Evolutionary conservation across 2,329 filamentous ascomycete species (phyloP).

Genomic region (Orbilia oligospora): DNA sequence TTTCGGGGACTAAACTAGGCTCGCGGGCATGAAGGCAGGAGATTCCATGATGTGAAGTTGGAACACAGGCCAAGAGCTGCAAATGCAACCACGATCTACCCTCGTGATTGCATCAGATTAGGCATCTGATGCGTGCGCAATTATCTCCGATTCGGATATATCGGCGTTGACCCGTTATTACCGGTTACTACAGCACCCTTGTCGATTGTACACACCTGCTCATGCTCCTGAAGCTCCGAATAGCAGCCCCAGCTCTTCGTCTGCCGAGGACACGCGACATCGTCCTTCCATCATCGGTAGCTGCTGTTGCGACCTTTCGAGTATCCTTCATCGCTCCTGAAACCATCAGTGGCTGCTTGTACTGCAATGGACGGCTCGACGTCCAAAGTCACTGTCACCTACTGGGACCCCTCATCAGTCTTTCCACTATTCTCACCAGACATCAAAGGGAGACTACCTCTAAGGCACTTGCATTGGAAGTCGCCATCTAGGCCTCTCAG

Average conservation of each 20-base stretch:
- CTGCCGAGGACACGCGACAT: constrained; percentile 36
- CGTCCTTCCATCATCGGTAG: constrained; percentile 1
- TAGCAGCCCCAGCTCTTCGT: constrained; percentile 38
- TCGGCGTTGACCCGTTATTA: constrained; percentile 1
- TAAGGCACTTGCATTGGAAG: constrained; percentile 97
- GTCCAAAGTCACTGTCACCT: constrained; percentile 75
- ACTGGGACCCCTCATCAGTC: constrained; percentile 91
- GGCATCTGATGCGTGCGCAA: constrained; percentile 15
- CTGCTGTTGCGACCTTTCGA: constrained; percentile 8
- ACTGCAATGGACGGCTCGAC: constrained; percentile 53
- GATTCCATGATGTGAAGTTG: not conserved
- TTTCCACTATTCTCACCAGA: constrained; percentile 86
- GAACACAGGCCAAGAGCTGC: constrained; percentile 1
- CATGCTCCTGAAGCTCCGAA: constrained; percentile 27
- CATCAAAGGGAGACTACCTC: constrained; percentile 82
- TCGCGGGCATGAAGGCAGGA: not conserved
- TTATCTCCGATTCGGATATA: constrained; percentile 25
- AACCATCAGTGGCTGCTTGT: not conserved
- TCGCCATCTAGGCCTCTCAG: constrained; percentile 90
- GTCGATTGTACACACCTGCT: constrained; percentile 24
- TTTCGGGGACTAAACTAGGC: not conserved
- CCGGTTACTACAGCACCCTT: constrained; percentile 34
- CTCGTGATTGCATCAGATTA: constrained; percentile 29
- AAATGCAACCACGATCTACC: not conserved
- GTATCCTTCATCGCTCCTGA: constrained; percentile 7